Evolutionary conservation across 306 rosid species (phyloP).

Genomic region (Senna tora): DNA sequence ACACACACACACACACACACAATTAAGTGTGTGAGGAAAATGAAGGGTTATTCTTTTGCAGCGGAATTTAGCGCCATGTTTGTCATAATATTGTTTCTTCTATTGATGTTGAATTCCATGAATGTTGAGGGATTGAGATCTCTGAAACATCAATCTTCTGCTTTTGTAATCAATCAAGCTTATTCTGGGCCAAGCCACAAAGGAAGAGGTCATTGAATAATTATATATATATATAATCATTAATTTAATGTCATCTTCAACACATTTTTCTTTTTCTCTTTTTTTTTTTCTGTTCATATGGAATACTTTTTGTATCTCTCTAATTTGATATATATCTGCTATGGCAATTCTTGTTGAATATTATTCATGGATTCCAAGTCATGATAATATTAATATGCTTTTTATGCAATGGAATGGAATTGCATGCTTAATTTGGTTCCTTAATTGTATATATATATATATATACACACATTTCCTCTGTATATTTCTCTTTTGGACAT

Average conservation of each 20-base stretch:
- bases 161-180: conserved; percentile 34
- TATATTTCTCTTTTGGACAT: background rate
- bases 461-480: background rate
- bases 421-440: conserved; percentile 7
- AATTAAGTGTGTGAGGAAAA: background rate
- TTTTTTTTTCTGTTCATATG: too few relatives aligned
- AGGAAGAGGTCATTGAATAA: conserved; percentile 55
- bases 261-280: background rate
- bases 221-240: background rate
- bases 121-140: conserved; percentile 54
- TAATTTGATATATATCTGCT: too few relatives aligned
- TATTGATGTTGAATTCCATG: conserved; percentile 45
- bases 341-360: background rate
- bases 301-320: background rate
- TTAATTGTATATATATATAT: background rate
- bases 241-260: background rate
- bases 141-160: conserved; percentile 39
- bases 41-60: conserved; percentile 40
- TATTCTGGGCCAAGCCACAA: conserved; percentile 54
- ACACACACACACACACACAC: too few relatives aligned
- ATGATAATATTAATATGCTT: too few relatives aligned
- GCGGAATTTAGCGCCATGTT: conserved; percentile 42
- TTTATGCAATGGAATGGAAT: background rate
- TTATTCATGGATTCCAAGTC: too few relatives aligned
- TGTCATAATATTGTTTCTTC: conserved; percentile 33